Evolutionary conservation across 2,329 filamentous ascomycete species (phyloP).

Genomic region (Aspergillus pseudoviridinutans): DNA sequence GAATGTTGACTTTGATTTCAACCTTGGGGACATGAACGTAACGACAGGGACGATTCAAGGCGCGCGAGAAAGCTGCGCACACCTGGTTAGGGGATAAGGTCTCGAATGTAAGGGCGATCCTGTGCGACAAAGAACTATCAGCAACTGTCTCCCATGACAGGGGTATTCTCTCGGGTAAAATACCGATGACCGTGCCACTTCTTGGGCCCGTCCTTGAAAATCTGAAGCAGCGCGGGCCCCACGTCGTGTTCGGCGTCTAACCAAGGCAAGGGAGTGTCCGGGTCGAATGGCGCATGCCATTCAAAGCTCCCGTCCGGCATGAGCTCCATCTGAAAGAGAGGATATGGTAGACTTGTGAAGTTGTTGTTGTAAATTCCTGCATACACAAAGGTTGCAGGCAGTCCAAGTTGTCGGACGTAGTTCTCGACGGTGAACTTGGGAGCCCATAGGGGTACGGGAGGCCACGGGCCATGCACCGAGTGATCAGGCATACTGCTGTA

Average conservation of each 20-base stretch:
- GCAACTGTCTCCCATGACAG: background rate
- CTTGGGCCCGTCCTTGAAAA: constrained; percentile 86
- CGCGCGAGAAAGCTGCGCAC: constrained; percentile 73
- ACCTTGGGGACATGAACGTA: constrained; percentile 73
- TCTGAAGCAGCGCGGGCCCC: constrained; percentile 83
- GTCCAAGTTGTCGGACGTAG: constrained; percentile 75
- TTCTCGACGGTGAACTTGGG: constrained; percentile 91
- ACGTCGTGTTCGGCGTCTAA: constrained; percentile 95
- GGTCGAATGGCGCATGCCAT: constrained; percentile 93
- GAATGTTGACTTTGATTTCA: constrained; percentile 79
- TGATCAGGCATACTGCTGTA: constrained; percentile 98
- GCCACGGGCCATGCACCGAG: constrained; percentile 76
- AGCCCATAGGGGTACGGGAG: constrained; percentile 82
- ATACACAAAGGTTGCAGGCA: constrained; percentile 90
- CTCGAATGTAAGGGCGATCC: constrained; percentile 87
- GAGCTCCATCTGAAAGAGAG: constrained; percentile 91
- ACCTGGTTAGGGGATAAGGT: constrained; percentile 79
- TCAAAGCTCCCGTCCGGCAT: constrained; percentile 79
- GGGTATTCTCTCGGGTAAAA: constrained; percentile 21
- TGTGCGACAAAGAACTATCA: constrained; percentile 27
- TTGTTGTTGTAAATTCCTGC: constrained; percentile 99
- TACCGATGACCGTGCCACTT: constrained; percentile 77
- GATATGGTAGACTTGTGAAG: constrained; percentile 88
- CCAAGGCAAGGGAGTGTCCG: constrained; percentile 85
- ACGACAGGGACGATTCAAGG: constrained; percentile 70